Base-by-base conservation (phyloP, 257 asterid species). In the Buddleja alternifolia region DNA sequence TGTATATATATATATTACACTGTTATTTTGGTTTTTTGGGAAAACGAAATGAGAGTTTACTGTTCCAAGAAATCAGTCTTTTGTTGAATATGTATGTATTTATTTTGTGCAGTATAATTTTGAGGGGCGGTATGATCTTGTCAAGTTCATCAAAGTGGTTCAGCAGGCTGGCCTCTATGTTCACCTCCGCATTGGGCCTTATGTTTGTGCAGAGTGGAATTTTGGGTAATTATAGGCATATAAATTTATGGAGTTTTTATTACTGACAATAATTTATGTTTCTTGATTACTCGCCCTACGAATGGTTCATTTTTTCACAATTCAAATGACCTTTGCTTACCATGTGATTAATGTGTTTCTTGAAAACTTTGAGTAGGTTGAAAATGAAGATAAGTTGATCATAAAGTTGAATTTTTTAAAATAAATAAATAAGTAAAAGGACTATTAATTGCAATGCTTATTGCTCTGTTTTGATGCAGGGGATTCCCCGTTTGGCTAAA, bases 401-500 rank as follows among this genome's bases (percentile, higher is more conserved):
- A 34, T 3, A 16, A 56, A 4, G 24, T 44, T 47, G 57, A 25
- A 63, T 46, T 14, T 46, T 9, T 29, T 47, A 11, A 17, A n/a
- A n/a, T n/a, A 32, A 48, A 41, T 8, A 4, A 10, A 47, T 0
- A 15, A 11, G n/a, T n/a, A 36, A 51, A 10, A 37, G 17, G 10
- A 29, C 34, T 29, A 47, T 36, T 17, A 54, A n/a, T 69, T 80
- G 46, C 74, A 60, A 80, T 75, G 72, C 73, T 64, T 36, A 17
- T 64, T 57, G 3, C 34, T 77, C 80, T 77, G 80, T 75, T 74
- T 21, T 69, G 76, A 66, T 78, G 74, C 93, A 93, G 99, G 89
- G 99, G 99, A 80, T 79, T 93, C 53, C 97, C 99, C 55, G 88
- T 88, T 81, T 93, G 99, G 97, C 83, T 93, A 51, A 93, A 87